Evolutionary conservation across 2,329 filamentous ascomycete genomes (phyloP).

Genomic region (Epichloe baconii): DNA sequence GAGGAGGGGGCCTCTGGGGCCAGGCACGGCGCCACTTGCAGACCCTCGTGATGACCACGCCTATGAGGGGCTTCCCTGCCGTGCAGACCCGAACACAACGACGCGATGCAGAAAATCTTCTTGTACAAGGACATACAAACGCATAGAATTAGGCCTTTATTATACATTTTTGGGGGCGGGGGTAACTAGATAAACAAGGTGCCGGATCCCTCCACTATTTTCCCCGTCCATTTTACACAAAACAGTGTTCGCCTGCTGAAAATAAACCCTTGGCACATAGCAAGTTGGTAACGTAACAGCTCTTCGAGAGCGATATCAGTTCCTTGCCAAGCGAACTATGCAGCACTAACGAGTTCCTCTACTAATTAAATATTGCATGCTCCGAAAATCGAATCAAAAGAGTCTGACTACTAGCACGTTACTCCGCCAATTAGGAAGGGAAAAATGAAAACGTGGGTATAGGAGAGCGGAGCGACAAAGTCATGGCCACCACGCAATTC

Average conservation of each 20-base stretch:
- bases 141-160: too few species aligned
- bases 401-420: background rate
- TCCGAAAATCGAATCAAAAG: background rate
- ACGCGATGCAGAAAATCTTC: too few species aligned
- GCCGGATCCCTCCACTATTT: background rate
- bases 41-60: constrained; percentile 4
- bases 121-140: background rate
- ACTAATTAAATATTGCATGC: background rate
- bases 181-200: background rate
- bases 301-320: background rate
- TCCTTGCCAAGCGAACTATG: background rate
- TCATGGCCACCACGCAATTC: background rate
- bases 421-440: background rate
- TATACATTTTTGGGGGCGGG: background rate
- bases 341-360: background rate
- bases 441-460: background rate
- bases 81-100: background rate
- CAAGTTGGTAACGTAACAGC: background rate
- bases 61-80: background rate
- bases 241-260: background rate
- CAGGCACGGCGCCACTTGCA: constrained; percentile 4
- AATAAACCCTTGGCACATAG: background rate
- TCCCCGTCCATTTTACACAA: background rate
- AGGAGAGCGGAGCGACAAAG: background rate
- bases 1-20: background rate